These are phyloP conservation scores for Plasmodium sp. DNA, from an alignment of 169 alveolate species.

Conservation along the genomic window DNA sequence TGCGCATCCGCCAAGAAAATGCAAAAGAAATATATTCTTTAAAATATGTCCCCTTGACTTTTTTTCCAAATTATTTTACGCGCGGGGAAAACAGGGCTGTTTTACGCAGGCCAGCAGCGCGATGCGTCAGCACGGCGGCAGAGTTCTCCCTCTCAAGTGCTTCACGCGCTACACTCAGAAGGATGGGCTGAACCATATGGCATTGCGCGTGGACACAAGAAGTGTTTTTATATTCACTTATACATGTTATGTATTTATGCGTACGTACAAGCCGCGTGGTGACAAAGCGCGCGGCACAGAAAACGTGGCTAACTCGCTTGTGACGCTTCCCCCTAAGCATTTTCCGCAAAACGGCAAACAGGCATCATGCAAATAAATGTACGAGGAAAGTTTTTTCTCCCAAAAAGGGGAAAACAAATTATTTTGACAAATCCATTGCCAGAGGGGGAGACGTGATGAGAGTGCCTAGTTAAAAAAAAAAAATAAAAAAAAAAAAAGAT, in stretches of 20 bases:
- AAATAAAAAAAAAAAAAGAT: not conserved
- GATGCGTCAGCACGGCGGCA: not conserved
- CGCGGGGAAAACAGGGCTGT: not conserved
- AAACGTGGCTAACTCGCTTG: not conserved
- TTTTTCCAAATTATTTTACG: not conserved
- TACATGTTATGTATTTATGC: not conserved
- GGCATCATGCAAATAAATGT: not conserved
- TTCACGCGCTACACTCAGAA: not conserved
- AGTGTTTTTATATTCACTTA: not conserved
- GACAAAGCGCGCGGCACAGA: not conserved
- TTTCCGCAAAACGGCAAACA: not conserved
- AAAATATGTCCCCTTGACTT: not conserved
- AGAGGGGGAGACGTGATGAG: not conserved
- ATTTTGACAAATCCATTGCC: not conserved
- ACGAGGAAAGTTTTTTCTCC: not conserved
- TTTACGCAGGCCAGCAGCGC: not conserved
- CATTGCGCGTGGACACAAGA: not conserved
- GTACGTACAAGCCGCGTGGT: not conserved
- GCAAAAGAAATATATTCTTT: not conserved
- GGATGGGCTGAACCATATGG: not conserved
- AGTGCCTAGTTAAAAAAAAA: not conserved
- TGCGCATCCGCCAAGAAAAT: not conserved
- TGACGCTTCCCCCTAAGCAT: not conserved
- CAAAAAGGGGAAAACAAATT: not conserved
- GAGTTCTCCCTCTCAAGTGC: not conserved